phyloP scores from a whole-genome alignment of 805 yeast species.

The Candida pseudoglaebosa region DNA sequence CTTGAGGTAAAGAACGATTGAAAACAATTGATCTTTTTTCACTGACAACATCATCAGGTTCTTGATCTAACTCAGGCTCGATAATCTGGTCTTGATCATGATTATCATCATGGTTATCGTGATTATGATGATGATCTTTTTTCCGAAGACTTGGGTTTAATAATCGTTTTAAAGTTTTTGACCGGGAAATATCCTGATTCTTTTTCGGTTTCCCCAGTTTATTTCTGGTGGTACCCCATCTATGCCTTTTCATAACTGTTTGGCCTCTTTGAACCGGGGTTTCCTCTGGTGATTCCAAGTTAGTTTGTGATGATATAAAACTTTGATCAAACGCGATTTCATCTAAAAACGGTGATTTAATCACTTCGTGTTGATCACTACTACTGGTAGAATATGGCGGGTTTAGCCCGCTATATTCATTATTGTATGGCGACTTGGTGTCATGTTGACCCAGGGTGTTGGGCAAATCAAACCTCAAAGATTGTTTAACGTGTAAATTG shows the following conservation, averaged over 20 bases:
- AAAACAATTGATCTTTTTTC: constrained; percentile 48
- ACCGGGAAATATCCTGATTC: constrained; percentile 41
- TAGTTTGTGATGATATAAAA: not conserved
- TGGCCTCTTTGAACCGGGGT: constrained; percentile 27
- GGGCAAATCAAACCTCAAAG: constrained; percentile 31
- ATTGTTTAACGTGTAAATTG: constrained; percentile 17
- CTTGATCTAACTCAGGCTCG: constrained; percentile 31
- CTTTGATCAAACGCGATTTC: not conserved
- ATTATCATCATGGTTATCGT: constrained; percentile 22
- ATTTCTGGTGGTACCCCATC: constrained; percentile 90
- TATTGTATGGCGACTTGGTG: constrained; percentile 5
- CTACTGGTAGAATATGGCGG: too few species aligned
- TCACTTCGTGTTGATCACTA: not conserved
- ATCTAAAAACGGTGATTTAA: constrained; percentile 27
- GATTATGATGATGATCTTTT: constrained; percentile 6
- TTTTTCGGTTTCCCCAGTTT: constrained; percentile 60
- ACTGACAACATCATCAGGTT: too few species aligned
- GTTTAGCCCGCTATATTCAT: too few species aligned
- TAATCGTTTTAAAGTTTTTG: constrained; percentile 53
- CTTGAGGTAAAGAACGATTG: constrained; percentile 59
- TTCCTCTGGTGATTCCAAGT: not conserved
- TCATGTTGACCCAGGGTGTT: constrained; percentile 10
- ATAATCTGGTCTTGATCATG: constrained; percentile 26
- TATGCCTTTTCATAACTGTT: constrained; percentile 66
- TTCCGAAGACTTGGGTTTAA: constrained; percentile 23